Percentiles rank a stretch among this genome's conserved stretches.
phyloP scores from a whole-genome alignment of 2,329 filamentous ascomycete genomes.

The Penicillium janthinellum region DNA sequence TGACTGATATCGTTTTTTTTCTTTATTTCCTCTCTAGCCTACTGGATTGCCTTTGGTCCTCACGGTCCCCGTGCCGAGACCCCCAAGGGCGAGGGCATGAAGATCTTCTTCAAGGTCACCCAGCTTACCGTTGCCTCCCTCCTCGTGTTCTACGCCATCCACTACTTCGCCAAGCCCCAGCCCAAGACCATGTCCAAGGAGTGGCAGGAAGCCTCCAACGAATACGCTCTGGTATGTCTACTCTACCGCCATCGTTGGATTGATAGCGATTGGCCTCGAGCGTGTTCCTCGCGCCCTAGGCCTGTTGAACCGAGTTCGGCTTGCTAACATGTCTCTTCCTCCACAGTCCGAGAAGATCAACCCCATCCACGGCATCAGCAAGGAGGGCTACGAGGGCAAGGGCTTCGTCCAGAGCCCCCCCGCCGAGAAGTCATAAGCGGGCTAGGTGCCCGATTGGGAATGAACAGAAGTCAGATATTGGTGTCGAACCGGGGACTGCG shows the following conservation, averaged over 20 bases:
- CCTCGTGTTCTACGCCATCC: constrained; percentile 71
- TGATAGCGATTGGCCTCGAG: neutral
- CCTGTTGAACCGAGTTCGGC: neutral
- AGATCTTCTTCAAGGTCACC: constrained; percentile 72
- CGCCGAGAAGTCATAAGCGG: constrained; percentile 41
- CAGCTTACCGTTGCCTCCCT: constrained; percentile 68
- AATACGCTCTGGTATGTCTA: constrained; percentile 82
- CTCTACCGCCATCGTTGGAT: neutral
- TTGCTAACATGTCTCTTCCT: constrained; percentile 22
- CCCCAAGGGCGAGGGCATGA: constrained; percentile 82
- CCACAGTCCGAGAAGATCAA: constrained; percentile 78
- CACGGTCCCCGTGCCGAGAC: constrained; percentile 85
- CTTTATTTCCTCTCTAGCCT: constrained; percentile 62
- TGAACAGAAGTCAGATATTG: constrained; percentile 29
- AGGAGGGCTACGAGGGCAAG: constrained; percentile 75
- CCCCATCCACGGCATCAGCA: constrained; percentile 80
- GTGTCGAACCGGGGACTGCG: constrained; percentile 9
- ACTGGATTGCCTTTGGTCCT: constrained; percentile 97
- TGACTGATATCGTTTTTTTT: constrained; percentile 27
- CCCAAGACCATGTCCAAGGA: constrained; percentile 94
- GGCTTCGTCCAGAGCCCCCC: constrained; percentile 71
- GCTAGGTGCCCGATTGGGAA: constrained; percentile 22
- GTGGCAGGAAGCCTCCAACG: constrained; percentile 93
- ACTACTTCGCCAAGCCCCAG: constrained; percentile 68
- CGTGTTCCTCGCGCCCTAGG: neutral